Conservation (phyloP, 1,139 yeast genomes). For the Yamadazyma taylorii region DNA sequence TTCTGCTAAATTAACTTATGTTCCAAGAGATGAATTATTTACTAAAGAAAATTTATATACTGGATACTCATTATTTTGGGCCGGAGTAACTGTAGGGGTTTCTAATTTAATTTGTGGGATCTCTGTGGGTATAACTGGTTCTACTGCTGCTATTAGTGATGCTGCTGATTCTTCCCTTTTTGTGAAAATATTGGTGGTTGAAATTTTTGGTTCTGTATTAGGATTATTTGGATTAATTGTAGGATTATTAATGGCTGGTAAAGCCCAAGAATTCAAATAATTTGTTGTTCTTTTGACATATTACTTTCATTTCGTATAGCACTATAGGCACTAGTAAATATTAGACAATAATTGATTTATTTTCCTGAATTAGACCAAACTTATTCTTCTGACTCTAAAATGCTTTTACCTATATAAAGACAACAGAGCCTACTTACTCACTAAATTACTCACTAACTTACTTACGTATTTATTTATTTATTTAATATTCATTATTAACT, state of each 20-base stretch:
- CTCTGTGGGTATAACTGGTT: slow-evolving; percentile 96
- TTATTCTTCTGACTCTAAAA: too few species aligned
- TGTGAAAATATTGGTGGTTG: slow-evolving; percentile 94
- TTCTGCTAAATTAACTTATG: slow-evolving; percentile 80
- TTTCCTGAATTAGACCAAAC: too few species aligned
- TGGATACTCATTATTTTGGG: slow-evolving; percentile 96
- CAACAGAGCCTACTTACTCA: too few species aligned
- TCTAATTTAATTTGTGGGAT: slow-evolving; percentile 95
- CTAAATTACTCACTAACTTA: too few species aligned
- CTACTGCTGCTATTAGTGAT: slow-evolving; percentile 96
- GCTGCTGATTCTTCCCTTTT: slow-evolving; percentile 96
- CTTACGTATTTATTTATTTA: slow-evolving; percentile 2
- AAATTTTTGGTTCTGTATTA: slow-evolving; percentile 93
- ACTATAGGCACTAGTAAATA: too few species aligned
- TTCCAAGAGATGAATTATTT: slow-evolving; percentile 59
- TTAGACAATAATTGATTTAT: too few species aligned
- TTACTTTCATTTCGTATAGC: not conserved
- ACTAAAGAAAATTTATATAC: slow-evolving; percentile 90
- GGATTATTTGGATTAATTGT: slow-evolving; percentile 95
- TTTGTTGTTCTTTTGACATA: not conserved
- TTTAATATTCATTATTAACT: slow-evolving; percentile 16
- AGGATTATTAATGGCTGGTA: slow-evolving; percentile 95
- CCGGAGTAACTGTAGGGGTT: slow-evolving; percentile 93
- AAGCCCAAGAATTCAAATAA: slow-evolving; percentile 74
- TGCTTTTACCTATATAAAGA: too few species aligned